These are phyloP conservation scores for Saccharum spontaneum DNA, from an alignment of 176 grass and related monocot species.

Conservation along the genomic window DNA sequence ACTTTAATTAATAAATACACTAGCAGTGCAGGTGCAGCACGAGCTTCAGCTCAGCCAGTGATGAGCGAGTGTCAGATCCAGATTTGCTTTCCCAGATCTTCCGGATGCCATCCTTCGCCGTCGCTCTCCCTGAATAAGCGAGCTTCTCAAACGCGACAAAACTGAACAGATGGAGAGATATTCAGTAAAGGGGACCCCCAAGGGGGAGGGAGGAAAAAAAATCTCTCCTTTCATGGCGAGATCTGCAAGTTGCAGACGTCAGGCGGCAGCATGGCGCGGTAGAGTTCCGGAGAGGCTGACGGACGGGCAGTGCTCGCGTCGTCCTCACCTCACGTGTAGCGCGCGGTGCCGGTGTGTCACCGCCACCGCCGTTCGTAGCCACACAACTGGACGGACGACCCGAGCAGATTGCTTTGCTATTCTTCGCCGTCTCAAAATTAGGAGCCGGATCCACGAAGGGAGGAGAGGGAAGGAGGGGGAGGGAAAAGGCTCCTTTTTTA, in stretches of 20 bases:
- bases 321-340: slow-evolving; percentile 49
- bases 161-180: neutral
- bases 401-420: neutral
- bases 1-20: neutral
- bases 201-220: neutral
- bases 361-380: slow-evolving; percentile 16
- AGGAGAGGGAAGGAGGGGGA: neutral
- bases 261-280: neutral
- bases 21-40: neutral
- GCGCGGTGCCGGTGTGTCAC: neutral
- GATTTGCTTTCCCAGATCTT: neutral
- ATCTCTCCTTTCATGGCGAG: neutral
- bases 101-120: neutral
- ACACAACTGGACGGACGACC: neutral
- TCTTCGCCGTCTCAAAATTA: slow-evolving; percentile 26
- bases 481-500: slow-evolving; percentile 19
- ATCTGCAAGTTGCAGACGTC: slow-evolving; percentile 27
- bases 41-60: neutral
- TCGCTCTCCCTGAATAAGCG: neutral
- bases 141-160: slow-evolving; percentile 28
- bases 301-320: neutral
- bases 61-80: neutral
- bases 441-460: slow-evolving; percentile 25
- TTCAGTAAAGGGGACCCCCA: neutral
- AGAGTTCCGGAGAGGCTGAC: neutral